phyloP scores from a whole-genome alignment of 2,329 filamentous ascomycete genomes.

The Aspergillus fumigatiaffinis region DNA sequence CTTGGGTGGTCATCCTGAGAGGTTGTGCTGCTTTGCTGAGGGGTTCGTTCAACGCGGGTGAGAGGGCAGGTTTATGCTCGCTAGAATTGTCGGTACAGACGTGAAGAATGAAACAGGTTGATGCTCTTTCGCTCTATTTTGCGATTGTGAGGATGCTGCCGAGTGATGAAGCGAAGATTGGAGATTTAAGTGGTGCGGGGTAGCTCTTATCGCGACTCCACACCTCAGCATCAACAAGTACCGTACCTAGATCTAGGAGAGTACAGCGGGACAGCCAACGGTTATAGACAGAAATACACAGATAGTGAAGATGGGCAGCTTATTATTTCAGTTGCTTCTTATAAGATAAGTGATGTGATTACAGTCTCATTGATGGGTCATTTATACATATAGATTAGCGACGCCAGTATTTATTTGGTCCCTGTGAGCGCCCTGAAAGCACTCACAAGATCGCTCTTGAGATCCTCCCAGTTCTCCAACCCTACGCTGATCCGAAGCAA shows the following conservation, averaged over 20 bases:
- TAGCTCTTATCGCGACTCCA: not conserved
- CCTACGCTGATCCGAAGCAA: slow-evolving; percentile 81
- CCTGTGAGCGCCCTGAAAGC: slow-evolving; percentile 57
- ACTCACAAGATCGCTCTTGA: slow-evolving; percentile 68
- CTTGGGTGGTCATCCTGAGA: not conserved
- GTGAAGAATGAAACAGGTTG: not conserved
- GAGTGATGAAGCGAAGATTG: not conserved
- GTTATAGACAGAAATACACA: not conserved
- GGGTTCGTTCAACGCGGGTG: not conserved
- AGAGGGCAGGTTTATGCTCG: not conserved
- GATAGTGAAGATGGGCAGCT: not conserved
- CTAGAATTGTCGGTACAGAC: no score
- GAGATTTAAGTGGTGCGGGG: not conserved
- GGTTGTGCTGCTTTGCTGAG: not conserved
- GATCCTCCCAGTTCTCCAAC: slow-evolving; percentile 79
- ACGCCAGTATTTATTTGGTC: slow-evolving; percentile 2
- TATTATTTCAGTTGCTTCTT: no score
- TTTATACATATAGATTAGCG: not conserved
- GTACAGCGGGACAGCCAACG: no score
- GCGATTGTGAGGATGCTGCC: not conserved
- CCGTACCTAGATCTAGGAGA: not conserved
- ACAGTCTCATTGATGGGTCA: not conserved
- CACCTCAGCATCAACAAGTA: not conserved
- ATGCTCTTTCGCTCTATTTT: not conserved
- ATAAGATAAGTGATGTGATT: not conserved